Conservation (phyloP, 2,329 filamentous ascomycete genomes). For the Nigrospora osmanthi region DNA sequence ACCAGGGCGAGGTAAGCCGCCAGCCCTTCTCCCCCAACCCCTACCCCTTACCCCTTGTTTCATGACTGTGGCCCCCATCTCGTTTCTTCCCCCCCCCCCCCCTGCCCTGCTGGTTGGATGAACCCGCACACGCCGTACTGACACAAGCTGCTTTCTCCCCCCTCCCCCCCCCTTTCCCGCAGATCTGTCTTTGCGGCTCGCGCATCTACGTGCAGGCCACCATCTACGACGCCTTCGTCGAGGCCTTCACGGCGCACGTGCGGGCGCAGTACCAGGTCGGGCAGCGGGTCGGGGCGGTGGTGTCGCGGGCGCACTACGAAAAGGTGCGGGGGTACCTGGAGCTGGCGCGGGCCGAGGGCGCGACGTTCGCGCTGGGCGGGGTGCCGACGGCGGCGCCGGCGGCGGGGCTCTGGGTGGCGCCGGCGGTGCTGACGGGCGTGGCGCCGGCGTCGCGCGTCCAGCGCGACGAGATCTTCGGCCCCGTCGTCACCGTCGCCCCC, state of each 20-base stretch:
- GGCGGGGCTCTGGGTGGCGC: conserved; percentile 19
- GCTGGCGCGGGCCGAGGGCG: conserved; percentile 13
- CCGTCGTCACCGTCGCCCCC: conserved; percentile 29
- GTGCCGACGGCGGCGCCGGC: conserved; percentile 8
- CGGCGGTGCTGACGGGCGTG: conserved; percentile 18
- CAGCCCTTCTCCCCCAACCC: too few species aligned
- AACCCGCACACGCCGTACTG: too few species aligned
- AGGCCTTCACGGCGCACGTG: conserved; percentile 12
- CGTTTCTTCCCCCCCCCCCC: too few species aligned
- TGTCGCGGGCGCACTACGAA: conserved; percentile 17
- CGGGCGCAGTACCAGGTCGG: conserved; percentile 10
- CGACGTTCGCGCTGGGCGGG: conserved; percentile 8
- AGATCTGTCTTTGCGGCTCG: conserved; percentile 28
- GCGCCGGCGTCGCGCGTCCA: conserved; percentile 16
- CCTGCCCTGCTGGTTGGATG: too few species aligned
- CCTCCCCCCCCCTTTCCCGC: not conserved
- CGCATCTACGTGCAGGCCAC: conserved; percentile 42
- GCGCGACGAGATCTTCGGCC: conserved; percentile 33
- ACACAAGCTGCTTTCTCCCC: too few species aligned
- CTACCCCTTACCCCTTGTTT: too few species aligned
- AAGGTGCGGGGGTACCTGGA: conserved; percentile 18
- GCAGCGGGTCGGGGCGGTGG: conserved; percentile 18
- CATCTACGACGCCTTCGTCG: conserved; percentile 31
- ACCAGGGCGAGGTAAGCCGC: conserved; percentile 18
- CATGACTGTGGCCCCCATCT: too few species aligned